These are phyloP conservation scores for Penicillium sclerotiorum DNA, from an alignment of 2,329 filamentous ascomycete genomes.

Conservation along the genomic window DNA sequence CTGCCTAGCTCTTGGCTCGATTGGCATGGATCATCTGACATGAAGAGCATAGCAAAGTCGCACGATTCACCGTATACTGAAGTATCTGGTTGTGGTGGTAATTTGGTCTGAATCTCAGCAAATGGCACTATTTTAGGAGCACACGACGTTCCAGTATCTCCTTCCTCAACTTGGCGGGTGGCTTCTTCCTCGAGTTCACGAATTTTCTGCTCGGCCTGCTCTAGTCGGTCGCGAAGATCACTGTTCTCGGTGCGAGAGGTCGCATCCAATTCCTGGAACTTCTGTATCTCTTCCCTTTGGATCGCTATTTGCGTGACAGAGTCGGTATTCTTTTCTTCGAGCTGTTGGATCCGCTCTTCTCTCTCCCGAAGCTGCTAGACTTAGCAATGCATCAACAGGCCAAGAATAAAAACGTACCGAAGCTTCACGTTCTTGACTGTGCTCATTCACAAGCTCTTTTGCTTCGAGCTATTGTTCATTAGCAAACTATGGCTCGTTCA, in stretches of 20 bases:
- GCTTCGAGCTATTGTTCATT: constrained; percentile 23
- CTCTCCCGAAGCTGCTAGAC: constrained; percentile 22
- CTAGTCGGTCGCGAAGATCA: constrained; percentile 21
- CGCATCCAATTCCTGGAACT: constrained; percentile 25
- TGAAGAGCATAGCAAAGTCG: constrained; percentile 35
- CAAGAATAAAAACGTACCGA: constrained; percentile 18
- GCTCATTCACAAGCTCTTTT: constrained; percentile 13
- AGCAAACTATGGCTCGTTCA: constrained; percentile 7
- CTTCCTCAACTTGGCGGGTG: background rate
- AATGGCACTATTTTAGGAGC: constrained; percentile 35
- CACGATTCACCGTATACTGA: constrained; percentile 24
- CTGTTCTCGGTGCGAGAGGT: constrained; percentile 18
- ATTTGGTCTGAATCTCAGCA: constrained; percentile 28
- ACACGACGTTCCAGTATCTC: background rate
- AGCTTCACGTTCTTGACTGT: constrained; percentile 13
- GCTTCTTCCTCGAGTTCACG: constrained; percentile 24
- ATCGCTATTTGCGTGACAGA: constrained; percentile 11
- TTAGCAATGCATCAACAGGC: constrained; percentile 17
- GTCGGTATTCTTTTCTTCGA: constrained; percentile 18
- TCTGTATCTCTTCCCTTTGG: constrained; percentile 22
- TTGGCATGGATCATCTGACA: constrained; percentile 18
- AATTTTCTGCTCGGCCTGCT: constrained; percentile 24
- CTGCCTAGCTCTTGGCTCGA: background rate
- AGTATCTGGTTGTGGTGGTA: constrained; percentile 17
- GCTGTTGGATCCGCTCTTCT: constrained; percentile 20